Evolutionary conservation across 768 basidiomycete species (phyloP).

Genomic region (Psilocybe cubensis): DNA sequence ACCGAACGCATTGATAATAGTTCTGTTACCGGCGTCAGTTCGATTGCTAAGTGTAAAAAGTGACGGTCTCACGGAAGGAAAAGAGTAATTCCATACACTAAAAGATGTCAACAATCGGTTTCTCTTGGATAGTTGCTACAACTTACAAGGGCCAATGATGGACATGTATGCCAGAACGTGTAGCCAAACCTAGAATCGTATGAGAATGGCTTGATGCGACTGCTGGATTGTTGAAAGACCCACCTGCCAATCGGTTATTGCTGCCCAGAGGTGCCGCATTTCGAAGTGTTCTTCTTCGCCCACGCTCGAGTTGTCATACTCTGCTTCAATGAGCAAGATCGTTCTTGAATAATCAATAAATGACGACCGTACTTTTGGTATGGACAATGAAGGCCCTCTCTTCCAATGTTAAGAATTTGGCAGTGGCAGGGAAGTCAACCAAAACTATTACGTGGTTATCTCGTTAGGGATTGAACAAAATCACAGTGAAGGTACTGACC

Average conservation of each 20-base stretch:
- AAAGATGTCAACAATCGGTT: background rate
- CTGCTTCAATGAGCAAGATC: conserved; percentile 25
- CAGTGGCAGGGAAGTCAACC: conserved; percentile 64
- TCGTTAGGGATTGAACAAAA: background rate
- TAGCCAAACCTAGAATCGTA: conserved; percentile 42
- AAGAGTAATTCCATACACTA: conserved; percentile 68
- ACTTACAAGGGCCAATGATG: conserved; percentile 60
- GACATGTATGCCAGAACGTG: conserved; percentile 65
- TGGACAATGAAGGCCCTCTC: conserved; percentile 58
- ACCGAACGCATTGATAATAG: conserved; percentile 67
- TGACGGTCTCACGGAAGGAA: conserved; percentile 64
- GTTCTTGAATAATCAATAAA: background rate
- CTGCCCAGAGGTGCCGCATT: conserved; percentile 53
- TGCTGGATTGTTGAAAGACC: background rate
- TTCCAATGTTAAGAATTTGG: conserved; percentile 62
- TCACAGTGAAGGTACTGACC: conserved; percentile 31
- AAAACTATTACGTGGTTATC: conserved; percentile 42
- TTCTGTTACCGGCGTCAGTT: conserved; percentile 34
- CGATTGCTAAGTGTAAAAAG: background rate
- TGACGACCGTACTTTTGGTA: conserved; percentile 52
- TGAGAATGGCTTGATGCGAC: background rate
- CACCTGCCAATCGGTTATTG: conserved; percentile 68
- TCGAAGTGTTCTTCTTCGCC: conserved; percentile 67
- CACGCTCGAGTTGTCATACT: conserved; percentile 58
- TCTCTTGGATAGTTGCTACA: background rate